Evolutionary conservation across 2,329 filamentous ascomycete genomes (phyloP).

Genomic region (Pestalotiopsis sp.): DNA sequence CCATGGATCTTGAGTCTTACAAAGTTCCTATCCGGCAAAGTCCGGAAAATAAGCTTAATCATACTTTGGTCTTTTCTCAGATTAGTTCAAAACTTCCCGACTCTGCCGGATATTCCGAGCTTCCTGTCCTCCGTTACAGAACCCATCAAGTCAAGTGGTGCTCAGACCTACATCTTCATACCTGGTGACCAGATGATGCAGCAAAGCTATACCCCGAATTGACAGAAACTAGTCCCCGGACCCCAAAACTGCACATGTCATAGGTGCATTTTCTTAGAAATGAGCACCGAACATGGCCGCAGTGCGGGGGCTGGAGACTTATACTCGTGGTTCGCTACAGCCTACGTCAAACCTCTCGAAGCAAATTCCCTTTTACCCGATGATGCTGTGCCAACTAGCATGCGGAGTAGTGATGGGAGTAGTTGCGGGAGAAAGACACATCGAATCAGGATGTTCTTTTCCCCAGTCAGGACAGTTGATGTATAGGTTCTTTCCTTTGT

Average conservation of each 20-base stretch:
- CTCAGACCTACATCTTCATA: background rate
- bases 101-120: too few relatives aligned
- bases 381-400: background rate
- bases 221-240: background rate
- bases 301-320: background rate
- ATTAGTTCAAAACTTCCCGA: too few relatives aligned
- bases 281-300: background rate
- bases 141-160: background rate
- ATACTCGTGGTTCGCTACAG: background rate
- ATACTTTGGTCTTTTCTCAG: too few relatives aligned
- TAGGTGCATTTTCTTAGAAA: background rate
- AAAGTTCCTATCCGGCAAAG: too few relatives aligned
- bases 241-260: background rate
- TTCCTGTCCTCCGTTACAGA: too few relatives aligned
- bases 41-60: too few relatives aligned
- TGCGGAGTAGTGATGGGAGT: too few relatives aligned
- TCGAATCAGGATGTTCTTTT: too few relatives aligned
- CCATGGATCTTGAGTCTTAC: too few relatives aligned
- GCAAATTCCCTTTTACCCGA: background rate
- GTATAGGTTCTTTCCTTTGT: background rate
- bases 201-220: background rate
- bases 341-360: background rate
- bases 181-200: background rate
- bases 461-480: too few relatives aligned
- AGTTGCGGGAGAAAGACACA: too few relatives aligned